Percentiles rank a stretch among this genome's conserved stretches.
Conservation (phyloP, 2,329 filamentous ascomycete genomes). For the Ceratocystiopsis sp. region DNA sequence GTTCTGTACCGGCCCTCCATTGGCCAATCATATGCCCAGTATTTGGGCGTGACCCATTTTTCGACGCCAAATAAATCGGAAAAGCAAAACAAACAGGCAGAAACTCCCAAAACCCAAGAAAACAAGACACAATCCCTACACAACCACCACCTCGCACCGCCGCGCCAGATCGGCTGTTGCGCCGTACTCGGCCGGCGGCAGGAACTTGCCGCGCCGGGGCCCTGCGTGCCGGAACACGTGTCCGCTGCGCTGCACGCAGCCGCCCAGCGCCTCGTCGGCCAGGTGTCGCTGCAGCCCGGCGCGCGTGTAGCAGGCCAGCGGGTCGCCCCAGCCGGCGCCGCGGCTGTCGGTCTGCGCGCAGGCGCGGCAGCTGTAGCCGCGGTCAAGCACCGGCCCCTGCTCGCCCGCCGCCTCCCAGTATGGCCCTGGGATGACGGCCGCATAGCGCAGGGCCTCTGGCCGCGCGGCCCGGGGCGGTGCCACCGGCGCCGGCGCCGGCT, state of each 20-base stretch:
- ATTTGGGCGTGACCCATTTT: too few species aligned
- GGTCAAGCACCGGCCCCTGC: not conserved
- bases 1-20: too few species aligned
- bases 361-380: constrained; percentile 8
- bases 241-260: constrained; percentile 6
- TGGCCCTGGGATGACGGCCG: constrained; percentile 8
- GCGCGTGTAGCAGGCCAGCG: constrained; percentile 7
- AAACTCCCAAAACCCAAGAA: too few species aligned
- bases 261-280: constrained; percentile 5
- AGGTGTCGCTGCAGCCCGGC: constrained; percentile 7
- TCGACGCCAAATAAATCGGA: too few species aligned
- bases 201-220: constrained; percentile 4
- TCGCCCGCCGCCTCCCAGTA: constrained; percentile 3
- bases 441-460: constrained; percentile 8
- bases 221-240: not conserved
- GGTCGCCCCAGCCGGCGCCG: constrained; percentile 8
- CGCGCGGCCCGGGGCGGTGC: not conserved
- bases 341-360: constrained; percentile 3
- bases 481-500: not conserved
- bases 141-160: constrained; percentile 2
- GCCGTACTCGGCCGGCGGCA: constrained; percentile 7
- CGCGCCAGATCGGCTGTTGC: constrained; percentile 7
- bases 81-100: too few species aligned
- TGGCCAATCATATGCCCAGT: too few species aligned
- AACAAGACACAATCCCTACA: not conserved